Percentiles rank a stretch among this genome's conserved stretches.
Conservation (phyloP, 2,329 filamentous ascomycete species). For the Diplodia scrobiculata region DNA sequence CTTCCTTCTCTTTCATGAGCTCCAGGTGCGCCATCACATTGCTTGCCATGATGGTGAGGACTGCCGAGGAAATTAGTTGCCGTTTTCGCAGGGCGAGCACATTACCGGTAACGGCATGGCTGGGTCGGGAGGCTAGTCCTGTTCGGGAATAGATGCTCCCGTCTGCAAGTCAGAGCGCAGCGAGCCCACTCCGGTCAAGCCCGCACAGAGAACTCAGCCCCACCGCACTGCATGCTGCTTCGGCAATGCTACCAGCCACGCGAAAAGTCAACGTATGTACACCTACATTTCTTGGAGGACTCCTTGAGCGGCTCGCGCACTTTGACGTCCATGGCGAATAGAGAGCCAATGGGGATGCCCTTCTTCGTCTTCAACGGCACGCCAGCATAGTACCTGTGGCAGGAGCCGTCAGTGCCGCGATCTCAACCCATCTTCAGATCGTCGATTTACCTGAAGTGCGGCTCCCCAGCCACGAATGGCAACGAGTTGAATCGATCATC, state of each 20-base stretch:
- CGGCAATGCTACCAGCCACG: not conserved
- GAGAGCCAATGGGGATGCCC: slow-evolving; percentile 41
- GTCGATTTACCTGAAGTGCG: slow-evolving; percentile 31
- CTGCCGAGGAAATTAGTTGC: slow-evolving; percentile 27
- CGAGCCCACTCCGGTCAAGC: not conserved
- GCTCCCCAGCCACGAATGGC: slow-evolving; percentile 37
- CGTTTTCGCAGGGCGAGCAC: slow-evolving; percentile 13
- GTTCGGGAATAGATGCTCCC: not conserved
- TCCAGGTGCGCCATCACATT: slow-evolving; percentile 43
- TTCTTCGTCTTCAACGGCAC: slow-evolving; percentile 40
- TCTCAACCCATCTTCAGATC: not conserved
- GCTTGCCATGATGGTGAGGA: slow-evolving; percentile 38
- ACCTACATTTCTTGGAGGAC: slow-evolving; percentile 32
- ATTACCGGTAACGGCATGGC: not conserved
- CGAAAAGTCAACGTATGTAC: not conserved
- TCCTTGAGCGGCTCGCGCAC: slow-evolving; percentile 33
- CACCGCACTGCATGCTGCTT: not conserved
- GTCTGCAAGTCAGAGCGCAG: not conserved
- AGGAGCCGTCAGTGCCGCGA: not conserved
- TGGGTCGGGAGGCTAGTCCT: not conserved
- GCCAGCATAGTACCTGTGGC: slow-evolving; percentile 39
- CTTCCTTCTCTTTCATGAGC: slow-evolving; percentile 41
- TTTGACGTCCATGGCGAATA: slow-evolving; percentile 39
- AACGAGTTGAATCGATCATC: slow-evolving; percentile 41
- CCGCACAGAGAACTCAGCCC: not conserved